Base-by-base conservation (phyloP, 2,329 filamentous ascomycete species). In the Mycosphaerella arachidis region DNA sequence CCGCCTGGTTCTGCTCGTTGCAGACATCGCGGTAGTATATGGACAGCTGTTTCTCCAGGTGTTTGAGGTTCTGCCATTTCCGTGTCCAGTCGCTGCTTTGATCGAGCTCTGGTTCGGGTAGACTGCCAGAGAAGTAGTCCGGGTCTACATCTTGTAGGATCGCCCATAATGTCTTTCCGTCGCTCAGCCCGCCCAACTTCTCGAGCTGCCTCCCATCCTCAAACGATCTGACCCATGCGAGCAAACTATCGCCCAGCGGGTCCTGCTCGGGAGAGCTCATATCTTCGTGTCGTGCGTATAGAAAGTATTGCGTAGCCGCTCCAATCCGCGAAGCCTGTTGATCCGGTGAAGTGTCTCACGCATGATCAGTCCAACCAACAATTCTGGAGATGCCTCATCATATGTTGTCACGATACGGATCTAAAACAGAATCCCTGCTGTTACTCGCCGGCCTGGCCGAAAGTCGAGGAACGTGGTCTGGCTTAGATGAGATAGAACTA, bases 61-160 rank as follows among this genome's bases (percentile, higher is more conserved):
- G 76, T 68, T 81, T 81, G 59, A 81, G 72, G 64, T 81, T 81
- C 73, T 81, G 79, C 79, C 79, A 81, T 74, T 76, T 73, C 51
- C 77, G 75, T 53, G 80, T 81, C 79, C 79, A 82, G 62, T 79
- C 78, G 64, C 77, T 76, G 31, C 71, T 71, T n/a, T 74, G 69
- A 51, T 73, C 74, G 53, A 76, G 73, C 59, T 77, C 71, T 53
- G 71, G 71, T 59, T 81, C 78, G 20, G 79, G 79, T 10, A 82
- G 76, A n/a, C 70, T 70, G 55, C 76, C 77, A 55, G 73, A 71
- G 69, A 82, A 81, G 73, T 80, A 81, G 29, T 75, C 73, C 53
- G 74, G 66, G 63, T 81, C 79, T 62, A 81, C 74, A 60, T 79
- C 75, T 63, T 72, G 70, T 55, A 81, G 72, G 46, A 81, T 80